Evolutionary conservation across 2,329 filamentous ascomycete genomes (phyloP).

Genomic region (Colletotrichum incanum): DNA sequence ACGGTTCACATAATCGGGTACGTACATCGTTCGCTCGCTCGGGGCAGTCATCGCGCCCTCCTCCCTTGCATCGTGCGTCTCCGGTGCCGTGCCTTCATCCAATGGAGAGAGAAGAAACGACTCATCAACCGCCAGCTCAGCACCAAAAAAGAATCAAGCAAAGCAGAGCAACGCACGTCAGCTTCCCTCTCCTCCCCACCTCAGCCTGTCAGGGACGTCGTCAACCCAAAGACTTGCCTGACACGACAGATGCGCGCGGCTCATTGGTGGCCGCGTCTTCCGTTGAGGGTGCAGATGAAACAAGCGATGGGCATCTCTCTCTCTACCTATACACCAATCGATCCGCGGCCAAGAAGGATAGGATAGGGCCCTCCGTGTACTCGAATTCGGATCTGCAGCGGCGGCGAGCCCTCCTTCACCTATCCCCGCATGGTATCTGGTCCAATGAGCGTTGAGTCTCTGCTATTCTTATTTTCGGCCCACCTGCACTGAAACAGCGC

Average conservation of each 20-base stretch:
- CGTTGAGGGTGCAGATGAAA: conserved; percentile 33
- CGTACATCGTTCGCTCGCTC: conserved; percentile 3
- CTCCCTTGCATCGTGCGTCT: conserved; percentile 30
- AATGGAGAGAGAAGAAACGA: conserved; percentile 8
- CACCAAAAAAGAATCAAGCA: conserved; percentile 25
- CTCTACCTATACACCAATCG: conserved; percentile 28
- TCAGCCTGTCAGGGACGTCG: neutral
- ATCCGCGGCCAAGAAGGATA: conserved; percentile 29
- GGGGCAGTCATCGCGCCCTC: neutral
- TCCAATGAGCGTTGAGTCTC: conserved; percentile 29
- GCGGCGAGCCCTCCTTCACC: neutral
- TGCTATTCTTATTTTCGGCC: conserved; percentile 30
- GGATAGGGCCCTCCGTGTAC: neutral
- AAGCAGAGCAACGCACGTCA: conserved; percentile 34
- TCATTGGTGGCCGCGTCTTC: conserved; percentile 38
- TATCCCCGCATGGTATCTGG: neutral
- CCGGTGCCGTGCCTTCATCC: conserved; percentile 14
- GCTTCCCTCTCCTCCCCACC: conserved; percentile 11
- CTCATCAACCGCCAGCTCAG: conserved; percentile 36
- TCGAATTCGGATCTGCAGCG: conserved; percentile 10
- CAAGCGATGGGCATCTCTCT: conserved; percentile 33
- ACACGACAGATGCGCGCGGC: conserved; percentile 33
- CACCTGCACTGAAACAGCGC: conserved; percentile 29
- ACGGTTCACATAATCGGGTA: neutral
- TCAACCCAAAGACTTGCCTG: conserved; percentile 3